Evolutionary conservation across 2,329 filamentous ascomycete genomes (phyloP).

Genomic region (Zarea fungicola): DNA sequence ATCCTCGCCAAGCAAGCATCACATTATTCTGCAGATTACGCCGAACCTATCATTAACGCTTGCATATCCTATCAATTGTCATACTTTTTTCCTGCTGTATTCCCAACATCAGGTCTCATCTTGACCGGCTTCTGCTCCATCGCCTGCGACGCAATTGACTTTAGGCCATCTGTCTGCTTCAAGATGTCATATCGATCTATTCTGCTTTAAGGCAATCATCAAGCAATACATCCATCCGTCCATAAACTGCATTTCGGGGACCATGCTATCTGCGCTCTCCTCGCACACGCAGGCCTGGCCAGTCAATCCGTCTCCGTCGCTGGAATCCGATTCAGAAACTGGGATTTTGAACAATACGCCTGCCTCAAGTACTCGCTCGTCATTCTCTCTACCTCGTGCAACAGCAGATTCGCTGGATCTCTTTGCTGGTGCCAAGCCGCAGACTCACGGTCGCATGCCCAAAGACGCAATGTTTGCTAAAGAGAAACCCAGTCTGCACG

Average conservation of each 20-base stretch:
- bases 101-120: no score
- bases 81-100: no score
- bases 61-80: no score
- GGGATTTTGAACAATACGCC: slow-evolving; percentile 30
- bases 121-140: no score
- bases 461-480: neutral
- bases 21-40: no score
- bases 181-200: neutral
- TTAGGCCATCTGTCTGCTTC: neutral
- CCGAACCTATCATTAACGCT: no score
- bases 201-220: neutral
- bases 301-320: neutral
- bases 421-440: neutral
- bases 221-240: neutral
- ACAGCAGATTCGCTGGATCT: neutral
- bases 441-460: neutral
- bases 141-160: no score
- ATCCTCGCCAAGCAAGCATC: no score
- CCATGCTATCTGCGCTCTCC: slow-evolving; percentile 11
- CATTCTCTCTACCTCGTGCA: slow-evolving; percentile 19
- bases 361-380: slow-evolving; percentile 26
- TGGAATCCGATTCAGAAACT: slow-evolving; percentile 8
- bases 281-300: slow-evolving; percentile 8
- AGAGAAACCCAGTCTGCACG: neutral
- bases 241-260: neutral